Percentiles rank a stretch among this genome's conserved stretches.
Evolutionary conservation across 2,329 filamentous ascomycete genomes (phyloP).

Genomic region (Colletotrichum viniferum): DNA sequence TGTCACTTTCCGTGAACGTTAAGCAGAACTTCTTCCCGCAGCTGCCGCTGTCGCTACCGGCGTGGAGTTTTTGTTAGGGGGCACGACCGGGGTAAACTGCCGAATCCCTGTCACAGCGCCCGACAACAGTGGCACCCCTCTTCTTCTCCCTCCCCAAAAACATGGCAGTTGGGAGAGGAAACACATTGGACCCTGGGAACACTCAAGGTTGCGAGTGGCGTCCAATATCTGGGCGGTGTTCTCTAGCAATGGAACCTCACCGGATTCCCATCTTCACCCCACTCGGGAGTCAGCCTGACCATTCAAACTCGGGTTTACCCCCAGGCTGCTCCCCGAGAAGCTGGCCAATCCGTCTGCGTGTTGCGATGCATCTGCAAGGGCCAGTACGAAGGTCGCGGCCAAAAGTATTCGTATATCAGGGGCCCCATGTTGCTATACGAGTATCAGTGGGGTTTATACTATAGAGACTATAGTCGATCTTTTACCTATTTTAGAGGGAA

Average conservation of each 20-base stretch:
- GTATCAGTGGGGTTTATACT: too few species aligned
- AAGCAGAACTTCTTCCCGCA: neutral
- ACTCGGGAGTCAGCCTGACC: neutral
- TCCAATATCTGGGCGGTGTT: neutral
- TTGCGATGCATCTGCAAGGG: neutral
- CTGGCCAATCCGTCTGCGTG: neutral
- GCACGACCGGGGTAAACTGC: conserved; percentile 9
- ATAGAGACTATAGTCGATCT: too few species aligned
- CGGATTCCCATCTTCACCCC: neutral
- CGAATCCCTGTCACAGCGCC: neutral
- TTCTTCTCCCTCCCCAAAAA: neutral
- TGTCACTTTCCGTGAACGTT: neutral
- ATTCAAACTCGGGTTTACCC: neutral
- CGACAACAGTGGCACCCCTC: neutral
- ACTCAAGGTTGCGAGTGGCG: neutral
- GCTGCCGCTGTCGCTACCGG: neutral
- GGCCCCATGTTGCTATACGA: too few species aligned
- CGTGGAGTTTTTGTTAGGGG: neutral
- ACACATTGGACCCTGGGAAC: neutral
- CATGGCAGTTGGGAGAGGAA: neutral
- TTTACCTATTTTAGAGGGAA: too few species aligned
- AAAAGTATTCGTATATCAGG: too few species aligned
- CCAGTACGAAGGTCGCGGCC: too few species aligned
- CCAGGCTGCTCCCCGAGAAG: neutral
- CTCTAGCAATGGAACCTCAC: neutral